A percentile compares a stretch with the other conserved stretches of the same genome.
These are phyloP conservation scores for Carnegiea gigantea DNA, from an alignment of 179 eudicot genomes.

Conservation along the genomic window DNA sequence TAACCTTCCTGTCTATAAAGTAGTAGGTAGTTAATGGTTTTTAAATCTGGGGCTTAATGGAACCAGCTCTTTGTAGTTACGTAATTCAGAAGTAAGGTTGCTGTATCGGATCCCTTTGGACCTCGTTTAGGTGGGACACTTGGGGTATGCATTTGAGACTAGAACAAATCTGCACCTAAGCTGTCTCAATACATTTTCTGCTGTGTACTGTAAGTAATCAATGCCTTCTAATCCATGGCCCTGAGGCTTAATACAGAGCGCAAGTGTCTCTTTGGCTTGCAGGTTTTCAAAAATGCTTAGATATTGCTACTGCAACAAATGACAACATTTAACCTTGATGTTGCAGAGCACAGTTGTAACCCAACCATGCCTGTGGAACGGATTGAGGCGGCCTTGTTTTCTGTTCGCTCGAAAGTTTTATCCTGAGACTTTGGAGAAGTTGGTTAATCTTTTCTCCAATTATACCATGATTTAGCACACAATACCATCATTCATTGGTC, in stretches of 20 bases:
- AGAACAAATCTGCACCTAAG: neutral
- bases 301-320: neutral
- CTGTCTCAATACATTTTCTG: neutral
- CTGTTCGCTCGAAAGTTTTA: constrained; percentile 48
- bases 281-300: neutral
- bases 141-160: neutral
- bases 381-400: constrained; percentile 49
- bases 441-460: constrained; percentile 44
- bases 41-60: neutral
- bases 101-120: neutral
- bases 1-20: neutral
- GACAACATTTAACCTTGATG: neutral
- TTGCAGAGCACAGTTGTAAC: constrained; percentile 29
- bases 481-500: constrained; percentile 32
- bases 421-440: constrained; percentile 39
- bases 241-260: too few species aligned
- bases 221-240: neutral
- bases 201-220: neutral
- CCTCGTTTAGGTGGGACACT: too few species aligned
- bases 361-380: constrained; percentile 48
- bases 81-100: neutral
- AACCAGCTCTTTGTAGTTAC: neutral
- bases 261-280: neutral
- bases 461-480: constrained; percentile 41
- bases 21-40: neutral